Evolutionary conservation across 257 asterid genomes (phyloP).

Genomic region (Solanum pennellii): DNA sequence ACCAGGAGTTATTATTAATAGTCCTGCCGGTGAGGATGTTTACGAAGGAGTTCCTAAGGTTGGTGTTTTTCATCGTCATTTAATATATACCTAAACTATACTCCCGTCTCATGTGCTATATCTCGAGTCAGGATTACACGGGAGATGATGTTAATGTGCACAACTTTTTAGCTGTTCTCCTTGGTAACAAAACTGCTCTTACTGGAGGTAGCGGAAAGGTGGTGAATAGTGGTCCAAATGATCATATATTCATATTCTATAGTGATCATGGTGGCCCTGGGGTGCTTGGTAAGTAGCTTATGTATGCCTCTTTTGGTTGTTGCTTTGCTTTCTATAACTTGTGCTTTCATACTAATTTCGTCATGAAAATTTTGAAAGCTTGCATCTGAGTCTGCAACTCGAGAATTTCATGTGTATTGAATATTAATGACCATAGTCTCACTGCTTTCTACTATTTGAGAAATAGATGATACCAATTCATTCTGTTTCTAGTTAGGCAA

Average conservation of each 20-base stretch:
- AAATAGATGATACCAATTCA: neutral
- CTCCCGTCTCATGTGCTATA: conserved; percentile 26
- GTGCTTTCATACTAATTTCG: conserved; percentile 63
- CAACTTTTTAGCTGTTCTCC: conserved; percentile 69
- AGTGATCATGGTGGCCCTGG: conserved; percentile 99
- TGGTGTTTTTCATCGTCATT: neutral
- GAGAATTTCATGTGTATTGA: neutral
- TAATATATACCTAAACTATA: neutral
- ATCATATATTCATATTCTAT: conserved; percentile 76
- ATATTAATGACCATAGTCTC: neutral
- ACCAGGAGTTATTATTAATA: conserved; percentile 86
- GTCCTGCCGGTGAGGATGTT: conserved; percentile 66
- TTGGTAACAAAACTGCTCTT: conserved; percentile 67
- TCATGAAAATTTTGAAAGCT: conserved; percentile 58
- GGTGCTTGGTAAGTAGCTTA: conserved; percentile 60
- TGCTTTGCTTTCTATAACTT: conserved; percentile 33
- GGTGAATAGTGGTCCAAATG: conserved; percentile 79
- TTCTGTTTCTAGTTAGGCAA: neutral
- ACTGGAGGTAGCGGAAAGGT: conserved; percentile 96
- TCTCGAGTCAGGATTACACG: conserved; percentile 63
- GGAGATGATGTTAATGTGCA: conserved; percentile 61
- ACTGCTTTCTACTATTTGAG: neutral
- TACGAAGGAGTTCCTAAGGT: neutral
- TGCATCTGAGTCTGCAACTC: neutral
- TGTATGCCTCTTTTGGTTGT: neutral